A percentile compares a stretch with the other conserved stretches of the same genome.
These are phyloP conservation scores for Eucalyptus shirleyi DNA, from an alignment of 345 rosid genomes.

Conservation along the genomic window DNA sequence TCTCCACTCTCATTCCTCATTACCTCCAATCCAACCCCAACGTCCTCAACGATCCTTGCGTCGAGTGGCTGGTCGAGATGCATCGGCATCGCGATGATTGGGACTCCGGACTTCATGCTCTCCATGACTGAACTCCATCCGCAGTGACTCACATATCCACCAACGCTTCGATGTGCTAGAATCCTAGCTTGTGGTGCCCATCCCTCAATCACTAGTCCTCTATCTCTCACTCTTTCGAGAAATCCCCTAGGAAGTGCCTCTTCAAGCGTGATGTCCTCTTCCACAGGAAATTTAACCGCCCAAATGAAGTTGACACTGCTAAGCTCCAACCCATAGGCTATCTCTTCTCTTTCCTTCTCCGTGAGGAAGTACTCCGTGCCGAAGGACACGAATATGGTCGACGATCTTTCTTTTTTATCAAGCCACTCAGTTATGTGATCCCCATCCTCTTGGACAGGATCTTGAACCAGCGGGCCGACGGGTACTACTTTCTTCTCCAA, in stretches of 20 bases:
- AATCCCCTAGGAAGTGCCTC: slow-evolving; percentile 14
- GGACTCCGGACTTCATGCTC: slow-evolving; percentile 9
- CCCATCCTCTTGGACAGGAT: not conserved
- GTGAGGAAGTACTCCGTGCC: slow-evolving; percentile 21
- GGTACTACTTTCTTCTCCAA: slow-evolving; percentile 11
- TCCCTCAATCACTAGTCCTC: slow-evolving; percentile 5
- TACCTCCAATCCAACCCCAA: slow-evolving; percentile 1
- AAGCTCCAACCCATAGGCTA: slow-evolving; percentile 19
- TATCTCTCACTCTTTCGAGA: slow-evolving; percentile 3
- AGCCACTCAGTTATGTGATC: slow-evolving; percentile 12
- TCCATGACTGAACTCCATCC: slow-evolving; percentile 23
- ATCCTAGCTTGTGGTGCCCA: slow-evolving; percentile 27
- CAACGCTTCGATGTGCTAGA: not conserved
- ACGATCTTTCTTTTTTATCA: not conserved
- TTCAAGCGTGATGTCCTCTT: not conserved
- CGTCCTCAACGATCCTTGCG: not conserved
- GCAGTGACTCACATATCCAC: slow-evolving; percentile 19
- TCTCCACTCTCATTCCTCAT: not conserved
- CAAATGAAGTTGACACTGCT: slow-evolving; percentile 18
- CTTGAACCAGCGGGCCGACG: slow-evolving; percentile 19
- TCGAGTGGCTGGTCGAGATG: slow-evolving; percentile 10
- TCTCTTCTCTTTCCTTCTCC: slow-evolving; percentile 9
- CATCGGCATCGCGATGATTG: slow-evolving; percentile 9
- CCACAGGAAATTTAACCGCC: slow-evolving; percentile 14
- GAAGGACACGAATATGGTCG: slow-evolving; percentile 17